These are phyloP conservation scores for Boletellus sp. DNA, from an alignment of 768 basidiomycete species.

Conservation along the genomic window DNA sequence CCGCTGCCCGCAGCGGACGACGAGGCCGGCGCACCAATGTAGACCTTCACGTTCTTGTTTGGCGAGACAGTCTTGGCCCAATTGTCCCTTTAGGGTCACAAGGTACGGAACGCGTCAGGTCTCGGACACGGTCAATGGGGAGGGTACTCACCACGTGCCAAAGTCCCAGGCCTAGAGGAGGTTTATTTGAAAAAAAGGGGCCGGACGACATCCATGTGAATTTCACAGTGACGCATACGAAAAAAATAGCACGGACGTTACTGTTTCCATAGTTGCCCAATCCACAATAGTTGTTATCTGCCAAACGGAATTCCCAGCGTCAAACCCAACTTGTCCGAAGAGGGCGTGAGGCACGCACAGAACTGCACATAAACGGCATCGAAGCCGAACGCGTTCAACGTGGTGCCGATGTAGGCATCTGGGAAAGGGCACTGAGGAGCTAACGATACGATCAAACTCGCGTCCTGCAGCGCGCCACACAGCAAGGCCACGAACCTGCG, in stretches of 20 bases:
- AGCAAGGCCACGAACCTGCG: constrained; percentile 27
- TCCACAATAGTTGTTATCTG: constrained; percentile 47
- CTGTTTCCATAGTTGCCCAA: constrained; percentile 41
- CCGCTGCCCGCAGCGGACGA: constrained; percentile 39
- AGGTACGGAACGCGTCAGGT: no score
- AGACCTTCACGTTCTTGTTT: constrained; percentile 46
- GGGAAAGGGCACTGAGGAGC: constrained; percentile 48
- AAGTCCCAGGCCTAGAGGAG: constrained; percentile 44
- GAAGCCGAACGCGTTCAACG: constrained; percentile 41
- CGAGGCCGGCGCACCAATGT: constrained; percentile 45
- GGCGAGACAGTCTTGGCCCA: constrained; percentile 43
- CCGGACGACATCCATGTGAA: neutral
- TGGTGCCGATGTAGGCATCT: constrained; percentile 41
- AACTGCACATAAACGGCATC: constrained; percentile 53
- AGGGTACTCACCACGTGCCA: constrained; percentile 31
- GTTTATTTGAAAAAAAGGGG: no score
- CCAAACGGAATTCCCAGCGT: neutral
- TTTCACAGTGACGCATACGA: no score
- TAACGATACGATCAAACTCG: neutral
- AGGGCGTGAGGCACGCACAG: constrained; percentile 23
- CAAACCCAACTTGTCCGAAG: neutral
- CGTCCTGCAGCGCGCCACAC: neutral
- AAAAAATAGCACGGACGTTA: constrained; percentile 24
- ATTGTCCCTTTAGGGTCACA: constrained; percentile 34
- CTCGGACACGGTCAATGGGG: neutral